Evolutionary conservation across 192 early-diverging fungal species (phyloP).

Genomic region (Spizellomyces sp.): DNA sequence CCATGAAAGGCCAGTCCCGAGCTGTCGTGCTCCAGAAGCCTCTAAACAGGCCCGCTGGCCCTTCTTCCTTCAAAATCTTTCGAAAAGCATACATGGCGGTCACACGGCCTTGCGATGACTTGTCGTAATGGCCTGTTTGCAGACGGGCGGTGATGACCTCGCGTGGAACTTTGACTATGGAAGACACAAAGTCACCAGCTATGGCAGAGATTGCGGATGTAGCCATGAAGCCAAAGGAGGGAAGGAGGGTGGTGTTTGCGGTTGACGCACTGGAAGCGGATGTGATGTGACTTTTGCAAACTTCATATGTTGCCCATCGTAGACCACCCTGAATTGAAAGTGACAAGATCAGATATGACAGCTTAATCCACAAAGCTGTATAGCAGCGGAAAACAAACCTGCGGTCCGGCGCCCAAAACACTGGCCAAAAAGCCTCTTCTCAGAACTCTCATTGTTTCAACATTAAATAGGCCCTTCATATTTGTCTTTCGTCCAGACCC

Average conservation of each 20-base stretch:
- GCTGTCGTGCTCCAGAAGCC: slow-evolving; percentile 73
- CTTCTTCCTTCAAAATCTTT: slow-evolving; percentile 58
- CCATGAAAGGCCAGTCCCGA: slow-evolving; percentile 78
- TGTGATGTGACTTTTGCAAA: slow-evolving; percentile 49
- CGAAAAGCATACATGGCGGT: slow-evolving; percentile 36
- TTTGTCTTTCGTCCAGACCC: slow-evolving; percentile 21
- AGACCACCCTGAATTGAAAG: slow-evolving; percentile 57
- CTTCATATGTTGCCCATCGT: slow-evolving; percentile 70
- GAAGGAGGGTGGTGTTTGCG: slow-evolving; percentile 18
- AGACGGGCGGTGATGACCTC: slow-evolving; percentile 74
- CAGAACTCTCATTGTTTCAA: slow-evolving; percentile 53
- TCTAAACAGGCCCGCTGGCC: slow-evolving; percentile 63
- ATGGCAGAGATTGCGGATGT: slow-evolving; percentile 73
- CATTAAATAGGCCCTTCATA: slow-evolving; percentile 51
- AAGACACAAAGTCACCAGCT: slow-evolving; percentile 69
- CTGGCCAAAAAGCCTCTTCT: slow-evolving; percentile 67
- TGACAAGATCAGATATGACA: background rate
- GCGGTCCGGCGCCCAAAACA: slow-evolving; percentile 70
- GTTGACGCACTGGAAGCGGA: background rate
- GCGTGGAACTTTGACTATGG: slow-evolving; percentile 75
- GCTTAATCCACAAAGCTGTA: too few relatives aligned
- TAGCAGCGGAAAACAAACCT: slow-evolving; percentile 41
- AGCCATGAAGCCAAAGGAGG: slow-evolving; percentile 50
- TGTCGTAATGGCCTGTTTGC: slow-evolving; percentile 64
- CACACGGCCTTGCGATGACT: slow-evolving; percentile 6